Evolutionary conservation across 768 basidiomycete genomes (phyloP), one percentile per base, ranked within the genome.

Genomic region (Boletus reticulatus): DNA sequence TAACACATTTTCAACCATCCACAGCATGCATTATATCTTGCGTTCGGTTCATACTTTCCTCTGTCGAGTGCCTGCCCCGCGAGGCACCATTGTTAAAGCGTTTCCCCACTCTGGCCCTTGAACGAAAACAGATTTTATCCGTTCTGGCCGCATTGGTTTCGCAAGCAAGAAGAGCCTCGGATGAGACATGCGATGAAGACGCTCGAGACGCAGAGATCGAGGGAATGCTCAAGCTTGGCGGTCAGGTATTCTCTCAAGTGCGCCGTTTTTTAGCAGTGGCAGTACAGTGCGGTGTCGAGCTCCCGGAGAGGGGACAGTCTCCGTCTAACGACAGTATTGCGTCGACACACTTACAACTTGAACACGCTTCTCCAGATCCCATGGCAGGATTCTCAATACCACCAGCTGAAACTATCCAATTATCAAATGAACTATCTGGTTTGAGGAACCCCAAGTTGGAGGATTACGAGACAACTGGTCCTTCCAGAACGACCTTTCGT

Each of bases 21-120:
- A 92, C 95, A 0, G 95, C 94, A 14, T 94, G 87, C 71, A 89
- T 98, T 56, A 94, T 99, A 62, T 94, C 93, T 13, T 92, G 91
- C 51, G 93, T 98, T 45, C 88, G 95, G 32, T 84, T 87, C 29
- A 88, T 96, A 17, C 80, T 99, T 43, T 83, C 86, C 29, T 82
- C 88, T 12, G 86, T 92, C 16, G 89, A 89, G 55, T 95, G 92
- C 52, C 78, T 97, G 22, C 84, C 86, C 39, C 87, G 92, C 43
- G 92, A 96, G 59, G 88, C 92, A 1, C 79, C 80, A 0, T 73
- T 89, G 20, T 79, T 99, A 19, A 82, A 80, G 59, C 78, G 75
- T 44, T 85, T 84, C 62, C 82, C 88, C 0, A 56, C 77, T 4
- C 79, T 99, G 37, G 84, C 84, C 4, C 80, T 85, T 52, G 89